phyloP scores from a whole-genome alignment of 768 basidiomycete species.

The Lentinus brumalis region DNA sequence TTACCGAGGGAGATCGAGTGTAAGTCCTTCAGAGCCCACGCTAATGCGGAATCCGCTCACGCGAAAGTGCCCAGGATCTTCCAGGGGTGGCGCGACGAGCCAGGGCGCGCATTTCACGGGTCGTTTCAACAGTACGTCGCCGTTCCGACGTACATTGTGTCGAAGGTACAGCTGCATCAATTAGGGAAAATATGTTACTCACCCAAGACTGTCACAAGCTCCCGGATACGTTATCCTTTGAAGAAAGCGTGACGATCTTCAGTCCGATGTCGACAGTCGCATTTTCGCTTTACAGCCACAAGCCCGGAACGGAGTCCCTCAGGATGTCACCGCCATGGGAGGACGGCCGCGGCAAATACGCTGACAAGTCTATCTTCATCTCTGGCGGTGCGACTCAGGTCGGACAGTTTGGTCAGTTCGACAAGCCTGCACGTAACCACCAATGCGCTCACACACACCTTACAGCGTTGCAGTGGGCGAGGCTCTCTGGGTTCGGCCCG shows the following conservation, averaged over 20 bases:
- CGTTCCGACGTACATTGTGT: background rate
- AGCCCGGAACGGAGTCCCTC: constrained; percentile 26
- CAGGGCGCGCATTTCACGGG: background rate
- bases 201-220: background rate
- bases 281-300: constrained; percentile 35
- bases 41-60: background rate
- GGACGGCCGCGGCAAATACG: constrained; percentile 33
- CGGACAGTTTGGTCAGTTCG: constrained; percentile 39
- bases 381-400: constrained; percentile 40
- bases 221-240: constrained; percentile 27
- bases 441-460: background rate
- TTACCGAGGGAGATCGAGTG: constrained; percentile 31
- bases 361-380: constrained; percentile 37
- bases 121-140: background rate
- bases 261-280: constrained; percentile 34
- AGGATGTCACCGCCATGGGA: constrained; percentile 37
- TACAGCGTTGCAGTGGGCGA: constrained; percentile 16
- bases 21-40: background rate
- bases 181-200: background rate
- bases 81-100: background rate
- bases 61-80: background rate
- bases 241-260: constrained; percentile 42
- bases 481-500: constrained; percentile 15
- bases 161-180: background rate
- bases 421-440: too few relatives aligned